Evolutionary conservation across 495 filamentous ascomycete genomes (phyloP), one percentile per base, ranked within the genome.

Genomic region (Penicilliopsis zonata): DNA sequence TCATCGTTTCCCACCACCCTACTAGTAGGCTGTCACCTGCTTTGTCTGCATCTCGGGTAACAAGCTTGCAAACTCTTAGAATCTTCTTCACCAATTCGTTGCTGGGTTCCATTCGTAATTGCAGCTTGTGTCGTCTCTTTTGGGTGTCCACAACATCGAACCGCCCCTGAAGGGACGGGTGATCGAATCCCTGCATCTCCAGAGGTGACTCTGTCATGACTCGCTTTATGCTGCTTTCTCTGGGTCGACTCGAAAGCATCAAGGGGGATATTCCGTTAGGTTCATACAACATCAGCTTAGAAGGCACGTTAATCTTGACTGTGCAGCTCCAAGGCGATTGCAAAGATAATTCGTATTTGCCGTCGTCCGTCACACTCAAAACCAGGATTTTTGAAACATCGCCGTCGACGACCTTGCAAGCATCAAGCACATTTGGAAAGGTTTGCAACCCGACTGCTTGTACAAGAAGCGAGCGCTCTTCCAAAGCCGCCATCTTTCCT

Each of bases 1-100:
- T 72, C 48, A 80, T 70, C 8, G 74, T 66, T 42, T 82, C 73
- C 77, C 80, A 86, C 82, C 82, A 92, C 4, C 68, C 74, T 1
- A 72, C 59, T 25, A 82, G 44, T 4, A 87, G 50, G 5, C 72
- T 71, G 41, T 87, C 80, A 1, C 74, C 74, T 16, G 57, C 57
- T 33, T 70, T 65, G 18, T 66, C 63, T 3, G 58, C 57, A 12
- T 71, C 51, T 10, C 72, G 71, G 24, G 86, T 50, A 21, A 77
- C 68, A 27, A 77, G 73, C 25, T 68, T 67, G 44, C 77, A 78
- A 10, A 68, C 59, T 12, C 69, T 65, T 5, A 87, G 58, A 2
- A 72, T 55, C 30, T 64, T 74, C 15, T 55, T 57, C 27, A 84
- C 72, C 19, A 77, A 52, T 13, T 63, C 54, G 33, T 71, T 76